phyloP scores from a whole-genome alignment of 2,329 filamentous ascomycete genomes.

The Diaporthe australafricana region DNA sequence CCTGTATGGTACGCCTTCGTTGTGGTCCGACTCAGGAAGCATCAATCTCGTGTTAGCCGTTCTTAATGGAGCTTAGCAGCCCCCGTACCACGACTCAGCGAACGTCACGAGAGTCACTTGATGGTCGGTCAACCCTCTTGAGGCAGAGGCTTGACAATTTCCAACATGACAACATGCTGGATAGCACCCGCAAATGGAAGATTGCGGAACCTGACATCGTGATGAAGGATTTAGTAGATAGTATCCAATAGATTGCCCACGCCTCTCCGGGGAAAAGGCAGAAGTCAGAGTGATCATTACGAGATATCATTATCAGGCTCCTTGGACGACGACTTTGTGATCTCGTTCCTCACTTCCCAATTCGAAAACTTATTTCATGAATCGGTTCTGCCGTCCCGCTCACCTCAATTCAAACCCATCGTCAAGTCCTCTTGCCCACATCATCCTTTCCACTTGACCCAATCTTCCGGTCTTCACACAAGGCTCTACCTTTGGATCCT shows the following conservation, averaged over 20 bases:
- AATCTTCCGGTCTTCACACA: background rate
- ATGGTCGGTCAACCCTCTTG: background rate
- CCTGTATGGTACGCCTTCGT: background rate
- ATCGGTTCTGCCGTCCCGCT: background rate
- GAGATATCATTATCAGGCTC: slow-evolving; percentile 8
- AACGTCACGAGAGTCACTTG: slow-evolving; percentile 2
- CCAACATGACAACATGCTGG: background rate
- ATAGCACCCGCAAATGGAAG: background rate
- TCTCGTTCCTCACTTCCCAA: background rate
- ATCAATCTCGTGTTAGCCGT: background rate
- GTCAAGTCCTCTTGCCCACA: background rate
- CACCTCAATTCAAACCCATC: background rate
- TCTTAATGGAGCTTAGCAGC: background rate
- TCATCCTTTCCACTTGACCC: background rate
- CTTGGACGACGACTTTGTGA: background rate
- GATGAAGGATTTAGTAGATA: background rate
- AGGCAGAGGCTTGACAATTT: slow-evolving; percentile 3
- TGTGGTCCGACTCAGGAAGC: background rate
- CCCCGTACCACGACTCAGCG: slow-evolving; percentile 10
- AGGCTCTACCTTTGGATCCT: background rate
- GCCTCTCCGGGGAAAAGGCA: background rate
- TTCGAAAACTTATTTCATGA: background rate
- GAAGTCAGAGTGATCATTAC: slow-evolving; percentile 1
- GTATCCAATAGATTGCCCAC: background rate
- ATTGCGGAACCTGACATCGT: background rate